A percentile compares a stretch with the other conserved stretches of the same genome.
These are phyloP conservation scores for Schizosaccharomyces octosporus DNA, from an alignment of 805 yeast species.

Conservation along the genomic window DNA sequence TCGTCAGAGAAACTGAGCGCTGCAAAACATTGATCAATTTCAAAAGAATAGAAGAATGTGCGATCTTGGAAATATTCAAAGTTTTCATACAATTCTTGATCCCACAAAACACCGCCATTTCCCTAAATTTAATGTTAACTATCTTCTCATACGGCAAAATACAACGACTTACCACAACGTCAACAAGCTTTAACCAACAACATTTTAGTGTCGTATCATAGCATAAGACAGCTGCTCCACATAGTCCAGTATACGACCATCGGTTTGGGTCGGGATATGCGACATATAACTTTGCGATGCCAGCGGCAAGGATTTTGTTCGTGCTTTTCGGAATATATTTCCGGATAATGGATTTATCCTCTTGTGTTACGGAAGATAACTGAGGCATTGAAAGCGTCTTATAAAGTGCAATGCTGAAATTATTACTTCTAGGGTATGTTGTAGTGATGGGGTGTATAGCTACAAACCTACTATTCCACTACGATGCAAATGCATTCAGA, in stretches of 20 bases:
- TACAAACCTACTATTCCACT: too few species aligned
- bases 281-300: constrained; percentile 69
- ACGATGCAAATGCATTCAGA: too few species aligned
- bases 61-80: constrained; percentile 85
- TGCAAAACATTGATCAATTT: constrained; percentile 65
- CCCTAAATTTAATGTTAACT: constrained; percentile 18
- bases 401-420: background rate
- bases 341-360: constrained; percentile 74
- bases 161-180: constrained; percentile 18
- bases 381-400: background rate
- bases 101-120: constrained; percentile 79
- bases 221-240: constrained; percentile 68
- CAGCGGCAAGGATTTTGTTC: constrained; percentile 70
- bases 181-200: constrained; percentile 71
- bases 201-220: constrained; percentile 91
- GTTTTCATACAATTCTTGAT: constrained; percentile 74
- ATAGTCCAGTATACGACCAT: constrained; percentile 74
- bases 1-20: constrained; percentile 80
- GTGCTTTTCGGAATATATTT: constrained; percentile 70
- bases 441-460: background rate
- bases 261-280: constrained; percentile 62
- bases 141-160: background rate
- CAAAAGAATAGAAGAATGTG: constrained; percentile 83
- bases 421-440: background rate
- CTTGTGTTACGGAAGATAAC: constrained; percentile 17